A percentile compares a stretch with the other conserved stretches of the same genome.
Evolutionary conservation across 768 basidiomycete genomes (phyloP).

Genomic region (Dioszegia crocea): DNA sequence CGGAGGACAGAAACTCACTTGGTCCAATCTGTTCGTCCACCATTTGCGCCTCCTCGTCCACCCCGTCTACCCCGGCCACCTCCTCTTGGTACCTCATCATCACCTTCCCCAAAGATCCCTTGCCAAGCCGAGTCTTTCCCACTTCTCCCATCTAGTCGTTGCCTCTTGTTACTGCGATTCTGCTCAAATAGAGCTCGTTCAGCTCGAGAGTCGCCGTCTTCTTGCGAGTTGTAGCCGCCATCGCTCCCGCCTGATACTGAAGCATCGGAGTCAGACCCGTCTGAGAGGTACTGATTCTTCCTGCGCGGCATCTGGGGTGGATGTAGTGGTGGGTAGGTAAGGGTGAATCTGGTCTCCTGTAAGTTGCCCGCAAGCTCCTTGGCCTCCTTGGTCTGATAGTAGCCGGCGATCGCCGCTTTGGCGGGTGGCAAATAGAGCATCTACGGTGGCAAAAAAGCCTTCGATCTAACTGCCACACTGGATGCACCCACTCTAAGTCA

Average conservation of each 20-base stretch:
- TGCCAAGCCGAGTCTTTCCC: constrained; percentile 48
- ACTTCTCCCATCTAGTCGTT: constrained; percentile 18
- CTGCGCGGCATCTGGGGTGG: constrained; percentile 47
- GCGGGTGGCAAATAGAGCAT: too few species aligned
- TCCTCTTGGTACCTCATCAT: constrained; percentile 23
- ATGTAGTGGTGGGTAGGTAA: too few species aligned
- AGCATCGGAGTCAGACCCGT: constrained; percentile 55
- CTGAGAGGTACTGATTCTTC: constrained; percentile 56
- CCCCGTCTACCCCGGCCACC: constrained; percentile 25
- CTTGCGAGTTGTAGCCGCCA: constrained; percentile 41
- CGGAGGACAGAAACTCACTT: constrained; percentile 21
- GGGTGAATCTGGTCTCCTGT: too few species aligned
- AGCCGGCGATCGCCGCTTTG: too few species aligned
- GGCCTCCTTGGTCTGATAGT: too few species aligned
- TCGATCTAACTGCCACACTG: too few species aligned
- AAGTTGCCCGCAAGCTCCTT: too few species aligned
- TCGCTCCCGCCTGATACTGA: constrained; percentile 53
- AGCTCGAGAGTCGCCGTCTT: constrained; percentile 42
- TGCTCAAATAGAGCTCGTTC: constrained; percentile 42
- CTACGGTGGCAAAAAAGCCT: too few species aligned
- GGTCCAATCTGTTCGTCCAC: constrained; percentile 35
- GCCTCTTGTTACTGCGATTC: constrained; percentile 30
- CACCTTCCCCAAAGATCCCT: constrained; percentile 47
- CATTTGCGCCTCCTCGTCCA: constrained; percentile 15
- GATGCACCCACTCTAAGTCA: too few species aligned